phyloP scores from a whole-genome alignment of 495 filamentous ascomycete species.

The Aspergillus ostianus region DNA sequence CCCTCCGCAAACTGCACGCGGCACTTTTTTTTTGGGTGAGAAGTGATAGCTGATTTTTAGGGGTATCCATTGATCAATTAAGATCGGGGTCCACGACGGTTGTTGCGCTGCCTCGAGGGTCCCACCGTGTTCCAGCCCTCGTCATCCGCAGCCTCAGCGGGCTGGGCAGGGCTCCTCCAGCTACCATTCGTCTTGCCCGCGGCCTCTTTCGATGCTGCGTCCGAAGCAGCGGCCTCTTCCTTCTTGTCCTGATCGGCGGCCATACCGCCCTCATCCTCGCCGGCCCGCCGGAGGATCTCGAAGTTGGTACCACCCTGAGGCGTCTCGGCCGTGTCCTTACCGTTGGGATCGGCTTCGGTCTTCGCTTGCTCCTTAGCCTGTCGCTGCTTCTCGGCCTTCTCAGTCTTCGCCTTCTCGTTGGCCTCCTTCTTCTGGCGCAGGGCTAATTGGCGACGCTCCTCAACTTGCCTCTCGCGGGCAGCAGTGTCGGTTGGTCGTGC shows the following conservation, averaged over 20 bases:
- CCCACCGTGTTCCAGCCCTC: constrained; percentile 79
- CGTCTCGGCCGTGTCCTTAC: constrained; percentile 42
- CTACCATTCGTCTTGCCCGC: constrained; percentile 39
- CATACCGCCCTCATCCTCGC: constrained; percentile 43
- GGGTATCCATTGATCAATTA: constrained; percentile 48
- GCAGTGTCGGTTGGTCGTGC: constrained; percentile 88
- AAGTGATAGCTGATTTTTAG: constrained; percentile 27
- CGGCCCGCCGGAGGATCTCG: constrained; percentile 53
- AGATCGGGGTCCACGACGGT: constrained; percentile 51
- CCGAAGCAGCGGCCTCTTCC: constrained; percentile 27
- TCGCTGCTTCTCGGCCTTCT: constrained; percentile 61
- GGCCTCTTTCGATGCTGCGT: constrained; percentile 39
- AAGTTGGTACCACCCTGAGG: constrained; percentile 48
- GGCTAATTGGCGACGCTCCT: constrained; percentile 75
- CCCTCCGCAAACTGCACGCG: constrained; percentile 8
- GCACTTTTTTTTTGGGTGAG: constrained; percentile 21
- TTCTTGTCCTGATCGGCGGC: constrained; percentile 36
- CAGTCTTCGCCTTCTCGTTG: constrained; percentile 81
- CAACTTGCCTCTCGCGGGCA: constrained; percentile 80
- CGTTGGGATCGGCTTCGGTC: constrained; percentile 49
- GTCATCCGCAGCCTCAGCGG: constrained; percentile 50
- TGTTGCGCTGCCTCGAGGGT: constrained; percentile 52
- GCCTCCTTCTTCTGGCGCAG: constrained; percentile 80
- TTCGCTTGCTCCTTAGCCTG: constrained; percentile 53
- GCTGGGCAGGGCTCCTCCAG: constrained; percentile 32